Evolutionary conservation across 441 rosid genomes (phyloP).

Genomic region (Jatropha podagrica): DNA sequence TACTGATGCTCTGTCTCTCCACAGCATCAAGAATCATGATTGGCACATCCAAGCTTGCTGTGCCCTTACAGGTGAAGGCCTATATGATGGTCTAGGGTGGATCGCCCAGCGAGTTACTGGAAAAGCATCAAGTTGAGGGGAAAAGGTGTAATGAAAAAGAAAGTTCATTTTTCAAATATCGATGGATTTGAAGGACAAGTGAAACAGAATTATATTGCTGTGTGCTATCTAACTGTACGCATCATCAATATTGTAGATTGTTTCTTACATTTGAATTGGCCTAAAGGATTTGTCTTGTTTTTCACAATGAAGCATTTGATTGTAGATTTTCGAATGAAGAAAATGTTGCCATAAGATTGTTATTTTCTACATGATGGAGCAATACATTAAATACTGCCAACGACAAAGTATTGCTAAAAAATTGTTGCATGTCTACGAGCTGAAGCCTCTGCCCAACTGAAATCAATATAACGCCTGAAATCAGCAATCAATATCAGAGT

Average conservation of each 20-base stretch:
- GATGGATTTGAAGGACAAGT: constrained; percentile 13
- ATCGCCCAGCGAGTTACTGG: constrained; percentile 85
- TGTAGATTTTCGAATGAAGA: constrained; percentile 15
- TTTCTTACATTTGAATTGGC: constrained; percentile 18
- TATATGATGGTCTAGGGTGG: constrained; percentile 93
- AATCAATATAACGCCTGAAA: constrained; percentile 6
- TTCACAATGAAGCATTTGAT: constrained; percentile 42
- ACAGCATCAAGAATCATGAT: constrained; percentile 91
- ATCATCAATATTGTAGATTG: constrained; percentile 26
- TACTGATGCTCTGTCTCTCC: constrained; percentile 88
- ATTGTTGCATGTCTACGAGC: constrained; percentile 8
- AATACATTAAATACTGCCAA: constrained; percentile 15
- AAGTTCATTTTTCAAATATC: constrained; percentile 12
- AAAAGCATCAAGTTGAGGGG: constrained; percentile 56
- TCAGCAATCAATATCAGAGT: constrained; percentile 42
- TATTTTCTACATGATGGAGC: constrained; percentile 27
- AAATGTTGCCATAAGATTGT: constrained; percentile 24
- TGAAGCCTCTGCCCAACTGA: constrained; percentile 14
- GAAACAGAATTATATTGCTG: constrained; percentile 10
- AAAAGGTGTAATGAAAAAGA: neutral
- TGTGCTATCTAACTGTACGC: constrained; percentile 30
- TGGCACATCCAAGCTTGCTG: constrained; percentile 98
- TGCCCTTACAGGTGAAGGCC: constrained; percentile 86
- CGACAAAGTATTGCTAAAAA: constrained; percentile 4
- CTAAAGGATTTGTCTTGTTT: constrained; percentile 20